Conservation (phyloP, 441 rosid species). For the Populus tomentosa region DNA sequence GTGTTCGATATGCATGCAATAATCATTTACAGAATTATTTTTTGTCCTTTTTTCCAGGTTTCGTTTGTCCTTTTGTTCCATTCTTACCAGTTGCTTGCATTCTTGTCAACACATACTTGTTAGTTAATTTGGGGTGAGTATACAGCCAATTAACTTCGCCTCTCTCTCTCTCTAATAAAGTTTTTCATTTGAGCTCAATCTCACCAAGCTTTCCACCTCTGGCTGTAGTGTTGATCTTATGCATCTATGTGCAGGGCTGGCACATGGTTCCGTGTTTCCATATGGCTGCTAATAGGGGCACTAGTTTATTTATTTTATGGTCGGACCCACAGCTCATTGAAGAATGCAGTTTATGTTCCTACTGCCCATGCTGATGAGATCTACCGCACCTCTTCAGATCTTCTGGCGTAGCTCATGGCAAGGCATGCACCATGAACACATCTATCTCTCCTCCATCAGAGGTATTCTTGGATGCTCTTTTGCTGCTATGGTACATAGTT, state of each 20-base stretch:
- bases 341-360: constrained; percentile 39
- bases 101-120: constrained; percentile 60
- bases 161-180: background rate
- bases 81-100: constrained; percentile 60
- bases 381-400: constrained; percentile 30
- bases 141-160: background rate
- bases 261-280: constrained; percentile 65
- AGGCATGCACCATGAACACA: background rate
- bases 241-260: constrained; percentile 31
- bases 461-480: background rate
- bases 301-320: constrained; percentile 56
- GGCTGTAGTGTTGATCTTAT: background rate
- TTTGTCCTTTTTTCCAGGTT: constrained; percentile 42
- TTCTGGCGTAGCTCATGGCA: constrained; percentile 1
- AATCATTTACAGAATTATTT: background rate
- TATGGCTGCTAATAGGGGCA: constrained; percentile 61
- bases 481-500: background rate
- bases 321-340: constrained; percentile 52
- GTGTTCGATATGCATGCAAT: background rate
- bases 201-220: background rate
- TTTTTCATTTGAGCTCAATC: background rate
- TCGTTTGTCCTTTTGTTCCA: constrained; percentile 66
- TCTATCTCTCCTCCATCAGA: background rate
- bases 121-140: constrained; percentile 68
- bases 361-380: constrained; percentile 38